Base-by-base conservation (phyloP, 164 flowering plant species). In the Kalanchoe fedtschenkoi region DNA sequence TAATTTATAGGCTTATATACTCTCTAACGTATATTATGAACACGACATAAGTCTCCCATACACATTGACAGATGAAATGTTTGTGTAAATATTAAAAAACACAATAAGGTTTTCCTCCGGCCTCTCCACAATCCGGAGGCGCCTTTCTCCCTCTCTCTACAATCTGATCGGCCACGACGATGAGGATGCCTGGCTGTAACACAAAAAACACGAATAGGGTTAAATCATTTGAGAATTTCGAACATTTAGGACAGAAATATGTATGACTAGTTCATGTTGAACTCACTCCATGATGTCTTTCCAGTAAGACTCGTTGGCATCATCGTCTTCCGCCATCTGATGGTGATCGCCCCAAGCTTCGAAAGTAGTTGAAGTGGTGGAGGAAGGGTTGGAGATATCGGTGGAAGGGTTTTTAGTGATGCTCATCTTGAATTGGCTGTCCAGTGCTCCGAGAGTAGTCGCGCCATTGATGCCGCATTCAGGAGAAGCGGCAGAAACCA, bases 271-370 rank as follows among this genome's bases (percentile, higher is more conserved):
- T 10, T 9, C 4, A 17, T 16, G 8, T 5, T 22, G 61, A 58
- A 58, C 61, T 33, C 33, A 58, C 61, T 58, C 61, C 7, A 58
- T 51, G 10, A 51, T 58, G 30, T 58, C 61, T 19, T 58, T 58
- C 61, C 61, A 58, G 41, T 58, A 58, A 32, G 61, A 58, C 28
- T 58, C 61, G 6, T 26, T 58, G 38, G 42, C 16, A 16, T 37
- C 61, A 34, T 58, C 61, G 34, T 58, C 61, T 26, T 6, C 41
- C 38, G 34, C 19, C 26, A n/a, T n/a, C n/a, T n/a, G n/a, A n/a
- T 58, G 56, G 26, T 51, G 56, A 32, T 51, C 61, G 19, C 41
- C 61, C 61, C 61, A 58, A 34, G 61, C 61, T 58, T 58, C 61
- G 19, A 34, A 58, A 58, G 61, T 58, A 58, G 61, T 58, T n/a